A percentile compares a stretch with the other conserved stretches of the same genome.
Evolutionary conservation across 2,329 filamentous ascomycete genomes (phyloP).

Genomic region (Beauveria varroae): DNA sequence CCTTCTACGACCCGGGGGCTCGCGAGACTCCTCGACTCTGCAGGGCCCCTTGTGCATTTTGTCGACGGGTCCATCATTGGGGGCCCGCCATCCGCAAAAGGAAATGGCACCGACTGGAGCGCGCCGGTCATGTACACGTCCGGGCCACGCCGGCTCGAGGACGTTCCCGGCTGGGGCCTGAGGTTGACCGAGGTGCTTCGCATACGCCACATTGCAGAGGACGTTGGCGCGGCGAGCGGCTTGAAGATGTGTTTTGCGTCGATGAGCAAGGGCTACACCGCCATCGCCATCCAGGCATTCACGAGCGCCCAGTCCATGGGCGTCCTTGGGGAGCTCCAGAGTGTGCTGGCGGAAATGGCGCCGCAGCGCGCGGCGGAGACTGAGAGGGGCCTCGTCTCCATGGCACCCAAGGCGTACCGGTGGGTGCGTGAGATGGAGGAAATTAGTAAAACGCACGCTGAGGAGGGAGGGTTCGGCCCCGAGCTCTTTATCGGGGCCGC

Average conservation of each 20-base stretch:
- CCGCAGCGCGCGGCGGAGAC: constrained; percentile 40
- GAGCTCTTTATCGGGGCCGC: constrained; percentile 53
- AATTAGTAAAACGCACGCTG: constrained; percentile 58
- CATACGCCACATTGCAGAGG: constrained; percentile 38
- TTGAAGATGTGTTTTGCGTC: constrained; percentile 61
- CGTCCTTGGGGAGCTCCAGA: constrained; percentile 51
- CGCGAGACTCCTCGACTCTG: constrained; percentile 33
- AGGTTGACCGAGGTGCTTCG: constrained; percentile 38
- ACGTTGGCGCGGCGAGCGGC: constrained; percentile 49
- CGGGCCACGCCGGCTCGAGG: constrained; percentile 34
- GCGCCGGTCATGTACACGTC: constrained; percentile 40
- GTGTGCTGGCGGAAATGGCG: constrained; percentile 43
- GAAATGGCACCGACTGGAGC: constrained; percentile 26
- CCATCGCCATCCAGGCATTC: constrained; percentile 62
- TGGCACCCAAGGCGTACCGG: constrained; percentile 69
- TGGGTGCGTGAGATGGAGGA: constrained; percentile 75
- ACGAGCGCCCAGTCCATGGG: constrained; percentile 59
- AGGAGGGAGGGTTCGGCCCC: constrained; percentile 54
- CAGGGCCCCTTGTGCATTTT: constrained; percentile 36
- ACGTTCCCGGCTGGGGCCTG: constrained; percentile 29
- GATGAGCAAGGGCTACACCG: constrained; percentile 57
- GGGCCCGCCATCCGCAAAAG: constrained; percentile 35
- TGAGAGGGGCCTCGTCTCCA: constrained; percentile 45
- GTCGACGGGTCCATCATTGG: constrained; percentile 55
- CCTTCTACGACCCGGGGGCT: constrained; percentile 43